Conservation (phyloP, 306 rosid species). For the Macrotyloma uniflorum region DNA sequence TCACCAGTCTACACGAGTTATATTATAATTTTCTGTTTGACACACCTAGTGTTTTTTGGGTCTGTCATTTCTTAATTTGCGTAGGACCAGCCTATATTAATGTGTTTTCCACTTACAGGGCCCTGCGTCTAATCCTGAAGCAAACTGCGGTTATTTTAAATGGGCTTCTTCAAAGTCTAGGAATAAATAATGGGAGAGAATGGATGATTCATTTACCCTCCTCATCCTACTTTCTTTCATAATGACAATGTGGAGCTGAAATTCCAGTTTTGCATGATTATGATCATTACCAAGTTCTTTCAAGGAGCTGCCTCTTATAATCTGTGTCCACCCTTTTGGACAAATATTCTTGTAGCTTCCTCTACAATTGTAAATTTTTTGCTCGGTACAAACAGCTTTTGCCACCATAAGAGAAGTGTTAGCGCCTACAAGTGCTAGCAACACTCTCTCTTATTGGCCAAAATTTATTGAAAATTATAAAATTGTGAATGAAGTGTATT, state of each 20-base stretch:
- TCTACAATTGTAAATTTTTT: neutral
- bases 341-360: neutral
- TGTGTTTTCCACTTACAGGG: conserved; percentile 59
- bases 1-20: neutral
- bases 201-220: neutral
- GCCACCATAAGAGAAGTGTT: neutral
- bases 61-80: neutral
- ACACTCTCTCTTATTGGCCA: neutral
- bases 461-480: too few species aligned
- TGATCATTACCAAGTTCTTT: neutral
- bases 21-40: neutral
- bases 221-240: neutral
- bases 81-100: conserved; percentile 6
- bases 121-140: conserved; percentile 87
- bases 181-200: conserved; percentile 39
- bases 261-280: conserved; percentile 15
- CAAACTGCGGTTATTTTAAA: conserved; percentile 86
- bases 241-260: conserved; percentile 15
- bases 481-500: too few species aligned
- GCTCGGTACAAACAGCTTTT: neutral
- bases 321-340: neutral
- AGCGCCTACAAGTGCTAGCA: too few species aligned
- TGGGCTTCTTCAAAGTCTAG: conserved; percentile 92
- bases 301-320: conserved; percentile 17
- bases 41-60: neutral